phyloP scores from a whole-genome alignment of 1,284 basidiomycete genomes.

The Schizophyllum commune region DNA sequence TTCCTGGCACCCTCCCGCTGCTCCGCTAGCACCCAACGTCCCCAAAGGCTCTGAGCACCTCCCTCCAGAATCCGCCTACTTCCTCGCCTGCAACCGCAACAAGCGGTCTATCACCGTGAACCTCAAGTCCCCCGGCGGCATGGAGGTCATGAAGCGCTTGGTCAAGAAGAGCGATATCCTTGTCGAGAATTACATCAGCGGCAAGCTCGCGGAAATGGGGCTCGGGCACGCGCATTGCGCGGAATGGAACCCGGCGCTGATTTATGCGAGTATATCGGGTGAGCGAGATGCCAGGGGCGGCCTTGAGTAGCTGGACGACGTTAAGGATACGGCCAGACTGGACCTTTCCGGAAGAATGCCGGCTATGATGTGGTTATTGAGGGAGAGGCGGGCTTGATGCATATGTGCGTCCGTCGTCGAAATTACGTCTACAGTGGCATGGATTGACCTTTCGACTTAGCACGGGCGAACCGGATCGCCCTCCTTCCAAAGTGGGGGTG shows the following conservation, averaged over 20 bases:
- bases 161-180: constrained; percentile 77
- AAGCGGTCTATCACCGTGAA: constrained; percentile 84
- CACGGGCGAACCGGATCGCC: constrained; percentile 84
- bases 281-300: constrained; percentile 11
- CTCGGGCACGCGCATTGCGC: constrained; percentile 82
- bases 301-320: too few relatives aligned
- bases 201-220: constrained; percentile 81
- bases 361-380: constrained; percentile 92
- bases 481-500: constrained; percentile 88
- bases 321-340: constrained; percentile 88
- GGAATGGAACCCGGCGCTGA: constrained; percentile 73
- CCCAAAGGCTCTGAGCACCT: constrained; percentile 52
- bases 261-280: constrained; percentile 92
- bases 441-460: constrained; percentile 27
- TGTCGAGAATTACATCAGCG: constrained; percentile 81
- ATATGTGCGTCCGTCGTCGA: constrained; percentile 53
- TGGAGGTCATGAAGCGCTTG: constrained; percentile 57
- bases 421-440: background rate
- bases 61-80: constrained; percentile 91
- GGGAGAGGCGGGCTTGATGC: constrained; percentile 90
- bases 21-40: constrained; percentile 45
- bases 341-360: constrained; percentile 75
- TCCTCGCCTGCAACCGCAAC: constrained; percentile 84
- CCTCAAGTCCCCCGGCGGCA: constrained; percentile 71
- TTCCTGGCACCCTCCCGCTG: constrained; percentile 75